Base-by-base conservation (phyloP, 1,284 basidiomycete genomes). In the Ustilago cynodontis region DNA sequence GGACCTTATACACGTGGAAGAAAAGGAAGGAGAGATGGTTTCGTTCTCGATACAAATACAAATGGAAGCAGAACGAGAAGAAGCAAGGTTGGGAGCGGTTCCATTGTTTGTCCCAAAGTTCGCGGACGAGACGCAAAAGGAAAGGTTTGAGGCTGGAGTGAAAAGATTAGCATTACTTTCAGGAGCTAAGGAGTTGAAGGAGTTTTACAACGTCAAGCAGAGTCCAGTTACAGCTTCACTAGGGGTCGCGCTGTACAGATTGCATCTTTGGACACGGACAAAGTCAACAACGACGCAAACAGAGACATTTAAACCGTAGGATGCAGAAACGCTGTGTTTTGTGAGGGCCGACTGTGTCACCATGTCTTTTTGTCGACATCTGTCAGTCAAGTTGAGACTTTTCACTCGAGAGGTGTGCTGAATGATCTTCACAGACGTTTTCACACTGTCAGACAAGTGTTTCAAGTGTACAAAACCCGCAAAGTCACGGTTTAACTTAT, bases 231-330 rank as follows among this genome's bases (percentile, higher is more conserved):
- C 68, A 9, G 49, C 53, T 14, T 59, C 64, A 4, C 39, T 76
- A 3, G 73, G 68, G 0, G 35, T 76, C 18, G 63, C 73, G 6
- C 29, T 76, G 49, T 76, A 76, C 33, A 29, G 73, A 26, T 45
- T 76, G 20, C 57, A 65, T 6, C 35, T 76, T 22, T 76, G 73
- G 73, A 47, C 67, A 8, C 52, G 22, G 1, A 47, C 59, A 6
- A 35, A 52, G 22, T 54, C 20, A 26, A 8, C 65, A 58, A 8
- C 35, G 35, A 9, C 35, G 22, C 37, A 26, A 33, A 18, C 18
- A 41, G 41, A 39, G 29, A 22, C 37, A 59, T 57, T 33, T 20
- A 50, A 43, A 7, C 41, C 41, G 20, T 43, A 20, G 16, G 20
- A 43, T n/a, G 1, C 20, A n/a, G 20, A 16, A 39, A 18, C 37